Evolutionary conservation across 345 rosid genomes (phyloP), one percentile per base, ranked within the genome.

Genomic region (Gossypium longicalyx): DNA sequence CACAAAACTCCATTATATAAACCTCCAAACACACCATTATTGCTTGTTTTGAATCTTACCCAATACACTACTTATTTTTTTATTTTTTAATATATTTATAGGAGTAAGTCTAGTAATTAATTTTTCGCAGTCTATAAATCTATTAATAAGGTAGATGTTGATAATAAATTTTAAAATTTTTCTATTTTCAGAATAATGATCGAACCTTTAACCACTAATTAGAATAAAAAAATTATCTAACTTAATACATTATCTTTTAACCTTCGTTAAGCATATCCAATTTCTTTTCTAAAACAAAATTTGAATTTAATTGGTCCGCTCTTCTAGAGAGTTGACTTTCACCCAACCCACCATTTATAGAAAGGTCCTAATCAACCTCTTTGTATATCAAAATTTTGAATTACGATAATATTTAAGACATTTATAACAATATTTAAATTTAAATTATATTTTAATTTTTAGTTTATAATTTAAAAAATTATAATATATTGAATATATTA

Each of bases 81-180:
- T 29, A 0, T 29, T 29, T 34, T 1, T 5, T 5, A 5, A 5
- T 34, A 34, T 34, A 34, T 34, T 34, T 34, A 34, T 5, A 0
- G 1, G 0, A 4, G 0, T 34, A 0, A 34, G 0, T 0, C 0
- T 6, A 34, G 0, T 4, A 34, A 5, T 34, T 34, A 34, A 5
- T 5, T 5, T 34, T 34, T 4, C 0, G 0, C 0, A 34, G 0
- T 3, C 0, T 5, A 34, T 0, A 5, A 0, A 34, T 4, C 0
- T 0, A 34, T 34, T 34, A 5, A 34, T 34, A 5, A 0, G 0
- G 1, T 34, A 1, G 1, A 34, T 1, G 0, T 0, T 1, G 0
- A 0, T 5, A 0, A 5, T 5, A 1, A 34, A 34, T 34, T 34
- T 34, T 34, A 34, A 34, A 34, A 34, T 1, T 34, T 34, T 0